phyloP scores from a whole-genome alignment of 2,329 filamentous ascomycete genomes.

The Epicoccum nigrum region DNA sequence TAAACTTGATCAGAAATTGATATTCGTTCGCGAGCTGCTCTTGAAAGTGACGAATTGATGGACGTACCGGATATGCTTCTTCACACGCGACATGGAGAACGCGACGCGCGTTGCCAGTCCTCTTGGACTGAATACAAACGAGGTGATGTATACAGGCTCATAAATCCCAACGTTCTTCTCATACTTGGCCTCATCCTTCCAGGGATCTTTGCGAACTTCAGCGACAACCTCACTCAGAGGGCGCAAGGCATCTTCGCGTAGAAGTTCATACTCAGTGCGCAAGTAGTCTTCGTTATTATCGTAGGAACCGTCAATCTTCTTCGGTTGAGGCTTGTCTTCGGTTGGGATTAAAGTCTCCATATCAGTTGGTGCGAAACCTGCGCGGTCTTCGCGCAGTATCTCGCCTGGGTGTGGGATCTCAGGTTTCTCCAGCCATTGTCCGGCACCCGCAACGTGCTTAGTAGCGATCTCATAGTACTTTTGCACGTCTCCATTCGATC shows the following conservation, averaged over 20 bases:
- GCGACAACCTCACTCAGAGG: constrained; percentile 71
- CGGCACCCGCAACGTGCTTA: constrained; percentile 25
- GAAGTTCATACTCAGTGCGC: constrained; percentile 73
- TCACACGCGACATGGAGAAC: constrained; percentile 71
- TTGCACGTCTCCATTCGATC: constrained; percentile 33
- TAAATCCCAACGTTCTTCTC: constrained; percentile 45
- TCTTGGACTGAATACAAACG: constrained; percentile 66
- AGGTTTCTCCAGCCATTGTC: constrained; percentile 47
- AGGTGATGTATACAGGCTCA: constrained; percentile 67
- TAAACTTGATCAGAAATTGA: too few relatives aligned
- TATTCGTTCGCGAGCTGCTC: too few relatives aligned
- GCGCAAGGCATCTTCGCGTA: constrained; percentile 75
- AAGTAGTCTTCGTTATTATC: constrained; percentile 69
- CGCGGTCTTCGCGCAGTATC: constrained; percentile 47
- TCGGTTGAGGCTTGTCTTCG: constrained; percentile 28
- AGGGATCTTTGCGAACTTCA: constrained; percentile 35
- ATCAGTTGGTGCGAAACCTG: neutral
- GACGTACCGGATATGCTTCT: constrained; percentile 63
- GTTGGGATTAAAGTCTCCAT: constrained; percentile 29
- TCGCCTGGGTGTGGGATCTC: constrained; percentile 64
- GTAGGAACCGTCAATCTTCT: constrained; percentile 59
- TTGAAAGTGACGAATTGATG: too few relatives aligned
- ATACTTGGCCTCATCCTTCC: constrained; percentile 58
- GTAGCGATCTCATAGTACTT: constrained; percentile 32
- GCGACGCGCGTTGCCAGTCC: constrained; percentile 71